These are phyloP conservation scores for Helianthus annuus DNA, from an alignment of 129 eudicot genomes.

Conservation along the genomic window DNA sequence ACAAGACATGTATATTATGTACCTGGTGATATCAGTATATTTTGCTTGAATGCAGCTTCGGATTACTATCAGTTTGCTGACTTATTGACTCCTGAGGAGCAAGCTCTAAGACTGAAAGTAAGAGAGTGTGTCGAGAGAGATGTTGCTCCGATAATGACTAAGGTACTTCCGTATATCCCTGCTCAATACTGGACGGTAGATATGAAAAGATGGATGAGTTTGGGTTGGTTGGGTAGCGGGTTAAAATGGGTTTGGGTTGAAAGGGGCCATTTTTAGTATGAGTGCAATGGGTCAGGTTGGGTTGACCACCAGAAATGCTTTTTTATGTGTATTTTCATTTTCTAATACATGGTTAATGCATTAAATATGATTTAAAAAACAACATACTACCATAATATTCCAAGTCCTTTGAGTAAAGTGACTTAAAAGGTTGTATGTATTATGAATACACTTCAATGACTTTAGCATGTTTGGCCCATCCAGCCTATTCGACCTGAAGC, in stretches of 20 bases:
- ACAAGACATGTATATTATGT: background rate
- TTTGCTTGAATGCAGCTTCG: constrained; percentile 55
- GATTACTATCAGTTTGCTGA: constrained; percentile 92
- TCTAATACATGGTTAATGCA: background rate
- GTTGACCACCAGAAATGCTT: background rate
- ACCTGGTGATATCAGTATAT: constrained; percentile 8
- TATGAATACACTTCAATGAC: background rate
- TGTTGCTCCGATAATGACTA: constrained; percentile 90
- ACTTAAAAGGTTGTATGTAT: background rate
- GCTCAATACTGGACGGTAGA: background rate
- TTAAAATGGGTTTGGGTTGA: background rate
- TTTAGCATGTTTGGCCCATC: background rate
- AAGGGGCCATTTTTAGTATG: background rate
- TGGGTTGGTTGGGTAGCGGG: background rate
- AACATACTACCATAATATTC: background rate
- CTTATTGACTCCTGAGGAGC: constrained; percentile 71
- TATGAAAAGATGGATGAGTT: background rate
- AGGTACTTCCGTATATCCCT: constrained; percentile 47
- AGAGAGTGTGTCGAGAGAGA: constrained; percentile 86
- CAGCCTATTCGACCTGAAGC: background rate
- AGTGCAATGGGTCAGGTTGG: background rate
- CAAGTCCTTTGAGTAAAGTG: background rate
- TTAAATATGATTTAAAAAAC: background rate
- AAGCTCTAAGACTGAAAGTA: constrained; percentile 63
- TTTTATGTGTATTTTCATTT: background rate